Conservation (phyloP, 1,139 yeast genomes). For the Zygoascus hellenicus region DNA sequence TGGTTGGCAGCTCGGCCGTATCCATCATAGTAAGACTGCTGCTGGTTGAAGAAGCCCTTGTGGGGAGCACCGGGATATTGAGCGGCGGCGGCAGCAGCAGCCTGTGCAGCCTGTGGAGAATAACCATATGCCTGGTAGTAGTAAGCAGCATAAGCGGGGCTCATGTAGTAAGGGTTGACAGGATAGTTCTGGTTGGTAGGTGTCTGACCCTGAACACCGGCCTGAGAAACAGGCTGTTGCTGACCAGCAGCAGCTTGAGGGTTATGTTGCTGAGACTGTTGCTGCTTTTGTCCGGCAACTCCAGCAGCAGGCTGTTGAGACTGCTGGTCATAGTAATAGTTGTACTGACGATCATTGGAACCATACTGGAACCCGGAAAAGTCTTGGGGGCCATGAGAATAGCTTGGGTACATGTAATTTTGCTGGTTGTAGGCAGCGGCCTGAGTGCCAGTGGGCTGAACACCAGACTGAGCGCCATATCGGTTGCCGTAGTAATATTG, state of each 20-base stretch:
- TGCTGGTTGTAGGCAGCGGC: constrained; percentile 14
- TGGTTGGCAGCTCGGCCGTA: constrained; percentile 6
- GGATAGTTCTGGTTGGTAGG: constrained; percentile 24
- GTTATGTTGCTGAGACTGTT: constrained; percentile 6
- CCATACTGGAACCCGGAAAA: constrained; percentile 15
- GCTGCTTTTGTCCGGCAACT: constrained; percentile 11
- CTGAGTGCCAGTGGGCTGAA: constrained; percentile 6
- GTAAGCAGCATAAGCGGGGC: constrained; percentile 30
- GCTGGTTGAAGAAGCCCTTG: constrained; percentile 26
- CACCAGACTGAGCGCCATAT: constrained; percentile 19
- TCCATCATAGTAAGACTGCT: constrained; percentile 10
- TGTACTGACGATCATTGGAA: constrained; percentile 13
- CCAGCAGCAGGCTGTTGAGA: constrained; percentile 16
- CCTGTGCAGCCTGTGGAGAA: constrained; percentile 25
- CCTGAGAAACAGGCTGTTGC: constrained; percentile 13
- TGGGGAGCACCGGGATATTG: constrained; percentile 22
- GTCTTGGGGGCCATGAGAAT: constrained; percentile 17
- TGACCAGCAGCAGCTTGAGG: constrained; percentile 9
- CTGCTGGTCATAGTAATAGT: constrained; percentile 18
- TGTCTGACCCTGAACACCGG: constrained; percentile 22
- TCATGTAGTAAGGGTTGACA: constrained; percentile 27
- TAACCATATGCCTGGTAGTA: constrained; percentile 30
- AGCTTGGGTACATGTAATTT: constrained; percentile 22
- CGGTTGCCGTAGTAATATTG: constrained; percentile 6
- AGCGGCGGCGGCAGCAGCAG: constrained; percentile 24